Conservation (phyloP, 768 basidiomycete species). For the Hygrocybe punicea region DNA sequence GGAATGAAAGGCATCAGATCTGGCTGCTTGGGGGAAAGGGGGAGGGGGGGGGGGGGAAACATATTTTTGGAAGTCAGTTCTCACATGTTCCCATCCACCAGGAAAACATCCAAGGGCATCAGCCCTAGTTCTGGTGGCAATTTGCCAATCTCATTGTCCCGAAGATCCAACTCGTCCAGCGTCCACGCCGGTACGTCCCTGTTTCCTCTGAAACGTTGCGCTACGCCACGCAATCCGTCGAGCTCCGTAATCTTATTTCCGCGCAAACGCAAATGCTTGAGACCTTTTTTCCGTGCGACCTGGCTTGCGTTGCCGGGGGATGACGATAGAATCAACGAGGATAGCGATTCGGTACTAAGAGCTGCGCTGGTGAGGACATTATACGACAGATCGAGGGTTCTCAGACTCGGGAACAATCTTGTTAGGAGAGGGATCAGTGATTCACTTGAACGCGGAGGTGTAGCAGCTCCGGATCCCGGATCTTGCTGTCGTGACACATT, state of each 20-base stretch:
- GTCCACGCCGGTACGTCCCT: slow-evolving; percentile 64
- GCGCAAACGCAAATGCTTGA: slow-evolving; percentile 62
- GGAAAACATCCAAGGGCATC: slow-evolving; percentile 72
- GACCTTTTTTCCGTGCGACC: slow-evolving; percentile 43
- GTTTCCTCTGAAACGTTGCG: slow-evolving; percentile 64
- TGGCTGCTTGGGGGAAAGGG: not conserved
- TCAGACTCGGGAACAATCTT: slow-evolving; percentile 66
- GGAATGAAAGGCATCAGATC: not conserved
- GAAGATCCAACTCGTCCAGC: slow-evolving; percentile 76
- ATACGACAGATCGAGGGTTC: slow-evolving; percentile 71
- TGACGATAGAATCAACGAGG: slow-evolving; percentile 51
- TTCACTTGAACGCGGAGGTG: slow-evolving; percentile 48
- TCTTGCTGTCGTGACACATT: slow-evolving; percentile 40
- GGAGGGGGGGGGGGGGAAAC: not conserved
- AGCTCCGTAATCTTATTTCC: slow-evolving; percentile 66
- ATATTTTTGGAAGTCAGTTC: slow-evolving; percentile 27
- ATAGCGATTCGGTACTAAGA: slow-evolving; percentile 47
- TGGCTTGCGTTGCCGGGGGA: slow-evolving; percentile 25
- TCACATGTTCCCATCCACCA: slow-evolving; percentile 83
- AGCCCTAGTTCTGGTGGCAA: slow-evolving; percentile 69
- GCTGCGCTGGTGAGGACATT: slow-evolving; percentile 59
- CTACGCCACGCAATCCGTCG: slow-evolving; percentile 57
- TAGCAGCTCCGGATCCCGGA: slow-evolving; percentile 30
- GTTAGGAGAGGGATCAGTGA: slow-evolving; percentile 57
- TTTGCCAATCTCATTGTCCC: slow-evolving; percentile 76